Base-by-base conservation (phyloP, 371 early-diverging fungal species). In the Mortierella sp. region DNA sequence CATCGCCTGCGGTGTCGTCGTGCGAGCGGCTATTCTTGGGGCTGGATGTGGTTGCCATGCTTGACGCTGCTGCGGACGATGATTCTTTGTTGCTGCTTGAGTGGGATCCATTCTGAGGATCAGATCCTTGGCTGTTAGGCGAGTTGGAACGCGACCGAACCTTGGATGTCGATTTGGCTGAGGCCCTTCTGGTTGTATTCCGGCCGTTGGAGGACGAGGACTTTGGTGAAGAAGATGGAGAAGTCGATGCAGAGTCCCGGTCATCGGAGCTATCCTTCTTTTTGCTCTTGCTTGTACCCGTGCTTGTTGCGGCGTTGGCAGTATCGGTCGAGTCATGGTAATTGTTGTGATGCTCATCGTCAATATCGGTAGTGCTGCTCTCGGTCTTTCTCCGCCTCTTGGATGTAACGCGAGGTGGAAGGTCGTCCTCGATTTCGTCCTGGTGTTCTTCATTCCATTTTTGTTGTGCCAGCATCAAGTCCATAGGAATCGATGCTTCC, bases 401-500 rank as follows among this genome's bases (percentile, higher is more conserved):
- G 43, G 78, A 50, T 13, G 82, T n/a, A 9, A 37, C 44, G 40
- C 79, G 81, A 4, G 50, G 72, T 2, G 71, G 55, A 26, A 72
- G 71, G 26, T 81, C 78, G 28, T 82, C 76, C 37, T 80, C 87
- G 5, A 83, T 72, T n/a, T 77, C 80, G 40, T 80, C 80, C 78
- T 80, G 80, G 37, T 83, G 84, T 59, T 84, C 81, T 57, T 78
- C 85, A 51, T 82, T 67, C 87, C 82, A 82, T 46, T 81, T 85
- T 57, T 85, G 86, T 37, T 85, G 86, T 5, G 86, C 86, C 40
- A 85, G 71, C 79, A 81, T 81, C 50, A 85, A 53, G 37, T 85
- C 92, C 73, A 91, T 71, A n/a, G 90, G 90, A 75, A 89, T 89
- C 53, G 92, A 90, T 19, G 92, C 91, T 72, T 91, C 92, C 70